Base-by-base conservation (phyloP, 2,329 filamentous ascomycete species). In the Penicillium sp. region DNA sequence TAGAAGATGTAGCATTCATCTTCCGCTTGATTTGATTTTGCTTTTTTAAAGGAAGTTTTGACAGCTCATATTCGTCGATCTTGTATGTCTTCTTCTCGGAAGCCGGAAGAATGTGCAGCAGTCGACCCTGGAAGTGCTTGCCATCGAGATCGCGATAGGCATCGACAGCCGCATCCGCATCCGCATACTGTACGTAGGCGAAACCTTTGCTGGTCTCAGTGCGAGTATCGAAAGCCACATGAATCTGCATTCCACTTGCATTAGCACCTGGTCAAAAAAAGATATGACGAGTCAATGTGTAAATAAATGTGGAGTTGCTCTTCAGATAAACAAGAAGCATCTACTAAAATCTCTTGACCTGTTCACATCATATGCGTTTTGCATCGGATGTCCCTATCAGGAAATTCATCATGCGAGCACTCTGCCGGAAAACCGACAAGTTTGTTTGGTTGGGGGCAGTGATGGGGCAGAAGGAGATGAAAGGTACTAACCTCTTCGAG, bases 371-470 rank as follows among this genome's bases (percentile, higher is more conserved):
- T 77, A 77, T 89, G 87, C 88, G 74, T 58, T 52, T 71, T 77
- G 86, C 86, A 91, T 96, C 87, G 89, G 91, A 83, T 97, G 93
- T 97, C 93, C 93, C 93, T 97, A 97, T 97, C 93, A 82, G 86
- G 86, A 81, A 81, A 75, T 88, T 97, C 91, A 97, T 97, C 93
- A 91, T 80, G 70, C 74, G 75, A 77, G 65, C 62, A 58, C 55
- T 48, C 52, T 47, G 51, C 46, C 43, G 45, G 37, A 62, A 57
- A 49, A 43, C 31, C 40, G 28, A 23, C 28, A 24, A 24, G 6
- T 26, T 20, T 28, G 6, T 26, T 20, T 20, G 44, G 42, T 13
- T 32, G 42, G 34, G 29, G 43, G 13, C 9, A 40, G 45, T 8
- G 39, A 36, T 22, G 40, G 39, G 31, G 31, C 47, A 29, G 34